Evolutionary conservation across 2,329 filamentous ascomycete genomes (phyloP).

Genomic region (Fusarium continuum): DNA sequence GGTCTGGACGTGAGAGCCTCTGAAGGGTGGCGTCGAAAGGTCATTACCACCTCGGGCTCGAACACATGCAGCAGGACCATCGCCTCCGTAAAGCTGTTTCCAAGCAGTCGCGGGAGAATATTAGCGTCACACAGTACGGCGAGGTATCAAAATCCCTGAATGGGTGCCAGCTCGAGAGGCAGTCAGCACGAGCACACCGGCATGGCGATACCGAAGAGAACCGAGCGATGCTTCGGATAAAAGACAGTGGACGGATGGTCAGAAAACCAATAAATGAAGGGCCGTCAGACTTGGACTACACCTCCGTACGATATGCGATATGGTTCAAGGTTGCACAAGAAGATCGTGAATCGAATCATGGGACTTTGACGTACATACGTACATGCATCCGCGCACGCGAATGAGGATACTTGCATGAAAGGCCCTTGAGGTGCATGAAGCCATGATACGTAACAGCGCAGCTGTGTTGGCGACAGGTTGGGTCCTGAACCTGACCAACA

Average conservation of each 20-base stretch:
- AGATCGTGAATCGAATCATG: slow-evolving; percentile 32
- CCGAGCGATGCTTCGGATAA: not conserved
- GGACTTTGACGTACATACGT: slow-evolving; percentile 30
- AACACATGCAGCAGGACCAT: not conserved
- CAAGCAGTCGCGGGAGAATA: not conserved
- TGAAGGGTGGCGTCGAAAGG: not conserved
- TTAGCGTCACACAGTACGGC: not conserved
- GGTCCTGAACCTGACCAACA: slow-evolving; percentile 25
- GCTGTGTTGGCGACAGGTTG: slow-evolving; percentile 29
- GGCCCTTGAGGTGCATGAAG: slow-evolving; percentile 41
- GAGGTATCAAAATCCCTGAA: slow-evolving; percentile 29
- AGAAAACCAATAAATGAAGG: slow-evolving; percentile 10
- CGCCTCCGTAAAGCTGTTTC: not conserved
- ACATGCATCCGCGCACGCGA: slow-evolving; percentile 35
- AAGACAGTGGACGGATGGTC: not conserved
- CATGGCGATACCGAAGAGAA: slow-evolving; percentile 7
- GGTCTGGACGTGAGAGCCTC: not conserved
- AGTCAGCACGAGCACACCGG: slow-evolving; percentile 9
- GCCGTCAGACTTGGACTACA: slow-evolving; percentile 21
- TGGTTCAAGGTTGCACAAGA: slow-evolving; percentile 30
- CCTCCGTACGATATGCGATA: slow-evolving; percentile 16
- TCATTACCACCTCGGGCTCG: not conserved
- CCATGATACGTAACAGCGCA: slow-evolving; percentile 42
- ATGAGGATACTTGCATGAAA: slow-evolving; percentile 41
- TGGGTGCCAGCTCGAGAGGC: slow-evolving; percentile 11